A percentile compares a stretch with the other conserved stretches of the same genome.
These are phyloP conservation scores for Scheffersomyces parashehatae DNA, from an alignment of 1,139 yeast species.

Conservation along the genomic window DNA sequence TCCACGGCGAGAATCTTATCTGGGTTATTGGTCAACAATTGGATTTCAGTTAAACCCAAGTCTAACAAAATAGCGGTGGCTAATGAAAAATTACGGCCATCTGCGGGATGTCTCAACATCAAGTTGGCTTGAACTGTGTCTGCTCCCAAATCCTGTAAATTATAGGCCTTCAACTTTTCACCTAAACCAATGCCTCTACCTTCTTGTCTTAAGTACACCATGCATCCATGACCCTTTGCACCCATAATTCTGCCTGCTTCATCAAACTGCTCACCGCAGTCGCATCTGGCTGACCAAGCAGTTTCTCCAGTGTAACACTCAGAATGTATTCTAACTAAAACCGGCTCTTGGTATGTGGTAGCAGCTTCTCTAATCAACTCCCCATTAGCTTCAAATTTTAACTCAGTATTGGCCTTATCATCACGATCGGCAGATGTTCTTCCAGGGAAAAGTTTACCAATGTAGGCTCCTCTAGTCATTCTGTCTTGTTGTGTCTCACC, in stretches of 20 bases:
- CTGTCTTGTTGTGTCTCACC: conserved; percentile 88
- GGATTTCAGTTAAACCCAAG: conserved; percentile 70
- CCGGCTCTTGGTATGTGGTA: conserved; percentile 52
- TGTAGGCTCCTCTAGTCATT: conserved; percentile 96
- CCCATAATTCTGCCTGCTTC: conserved; percentile 97
- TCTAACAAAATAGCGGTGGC: conserved; percentile 93
- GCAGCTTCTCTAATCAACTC: conserved; percentile 43
- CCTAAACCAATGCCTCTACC: conserved; percentile 98
- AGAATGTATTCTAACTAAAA: conserved; percentile 74
- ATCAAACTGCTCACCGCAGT: conserved; percentile 98
- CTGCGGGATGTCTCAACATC: conserved; percentile 93
- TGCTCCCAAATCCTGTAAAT: conserved; percentile 95
- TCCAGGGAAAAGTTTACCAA: conserved; percentile 87
- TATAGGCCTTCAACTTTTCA: conserved; percentile 95
- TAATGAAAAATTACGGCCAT: conserved; percentile 85
- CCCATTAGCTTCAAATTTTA: conserved; percentile 53
- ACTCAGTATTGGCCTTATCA: conserved; percentile 35
- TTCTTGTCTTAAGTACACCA: conserved; percentile 94
- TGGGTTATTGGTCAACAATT: conserved; percentile 90
- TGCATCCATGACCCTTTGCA: conserved; percentile 82
- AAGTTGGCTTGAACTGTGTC: conserved; percentile 97
- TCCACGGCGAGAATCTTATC: conserved; percentile 95
- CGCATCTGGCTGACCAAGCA: conserved; percentile 98
- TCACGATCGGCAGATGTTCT: conserved; percentile 70
- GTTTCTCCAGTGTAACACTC: conserved; percentile 99